Percentiles rank a stretch among this genome's conserved stretches.
Conservation (phyloP, 352 stramenopile species). For the Blastocystis sp. region DNA sequence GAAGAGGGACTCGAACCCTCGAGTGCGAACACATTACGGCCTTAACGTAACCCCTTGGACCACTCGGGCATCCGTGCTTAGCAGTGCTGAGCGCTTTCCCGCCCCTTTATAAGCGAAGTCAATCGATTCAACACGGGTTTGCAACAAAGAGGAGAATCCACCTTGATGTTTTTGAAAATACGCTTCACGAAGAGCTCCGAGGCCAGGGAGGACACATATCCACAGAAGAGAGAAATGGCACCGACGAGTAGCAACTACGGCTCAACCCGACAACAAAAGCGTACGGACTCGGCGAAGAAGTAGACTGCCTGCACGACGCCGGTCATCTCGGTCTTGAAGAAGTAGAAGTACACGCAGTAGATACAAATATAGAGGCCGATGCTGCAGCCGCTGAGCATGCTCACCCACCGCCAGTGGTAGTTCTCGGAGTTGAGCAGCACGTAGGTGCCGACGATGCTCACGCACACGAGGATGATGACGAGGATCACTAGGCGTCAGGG, state of each 20-base stretch:
- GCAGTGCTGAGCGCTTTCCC: neutral
- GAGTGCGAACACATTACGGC: neutral
- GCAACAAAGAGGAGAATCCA: conserved; percentile 74
- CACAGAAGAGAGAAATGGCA: conserved; percentile 69
- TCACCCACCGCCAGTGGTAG: conserved; percentile 97
- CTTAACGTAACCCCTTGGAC: neutral
- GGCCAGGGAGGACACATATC: conserved; percentile 76
- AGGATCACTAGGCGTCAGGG: conserved; percentile 87
- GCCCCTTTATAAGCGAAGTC: neutral
- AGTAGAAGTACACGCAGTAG: conserved; percentile 98
- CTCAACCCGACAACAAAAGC: conserved; percentile 86
- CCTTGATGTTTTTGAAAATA: conserved; percentile 91
- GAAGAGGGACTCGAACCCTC: neutral
- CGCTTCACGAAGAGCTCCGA: conserved; percentile 87
- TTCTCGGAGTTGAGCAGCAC: conserved; percentile 97
- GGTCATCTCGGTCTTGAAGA: conserved; percentile 98
- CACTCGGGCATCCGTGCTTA: neutral
- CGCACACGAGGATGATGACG: conserved; percentile 92
- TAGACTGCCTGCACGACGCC: conserved; percentile 94
- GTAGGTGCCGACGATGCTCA: conserved; percentile 97
- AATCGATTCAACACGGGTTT: too few relatives aligned
- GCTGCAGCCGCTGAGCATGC: conserved; percentile 86
- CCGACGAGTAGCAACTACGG: conserved; percentile 86
- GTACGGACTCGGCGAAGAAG: conserved; percentile 95
- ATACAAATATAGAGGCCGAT: conserved; percentile 95